Percentiles rank a stretch among this genome's conserved stretches.
Evolutionary conservation across 129 eudicot species (phyloP).

Genomic region (Escallonia rubra): DNA sequence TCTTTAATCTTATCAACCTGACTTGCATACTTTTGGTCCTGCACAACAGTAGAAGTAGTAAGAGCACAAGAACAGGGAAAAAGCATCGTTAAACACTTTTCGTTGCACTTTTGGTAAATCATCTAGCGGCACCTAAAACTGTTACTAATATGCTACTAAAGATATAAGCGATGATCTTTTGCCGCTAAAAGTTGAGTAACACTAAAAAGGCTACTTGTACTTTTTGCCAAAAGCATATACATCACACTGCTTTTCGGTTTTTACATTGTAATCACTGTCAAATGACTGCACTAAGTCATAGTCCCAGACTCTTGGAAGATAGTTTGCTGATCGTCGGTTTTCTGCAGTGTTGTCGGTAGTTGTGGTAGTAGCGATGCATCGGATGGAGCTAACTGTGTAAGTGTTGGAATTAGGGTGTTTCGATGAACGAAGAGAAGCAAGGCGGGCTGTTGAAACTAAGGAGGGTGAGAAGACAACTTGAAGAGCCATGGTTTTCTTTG

Average conservation of each 20-base stretch:
- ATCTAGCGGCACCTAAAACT: no score
- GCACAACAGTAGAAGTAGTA: not conserved
- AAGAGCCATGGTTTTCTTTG: not conserved
- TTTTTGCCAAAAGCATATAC: no score
- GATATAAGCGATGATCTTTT: no score
- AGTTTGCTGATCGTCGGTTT: not conserved
- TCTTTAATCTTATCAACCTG: not conserved
- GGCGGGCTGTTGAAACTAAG: not conserved
- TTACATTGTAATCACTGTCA: no score
- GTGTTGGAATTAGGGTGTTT: not conserved
- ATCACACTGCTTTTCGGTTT: no score
- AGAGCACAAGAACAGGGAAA: not conserved
- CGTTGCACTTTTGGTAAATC: no score
- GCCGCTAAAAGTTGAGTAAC: no score
- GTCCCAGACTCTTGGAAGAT: not conserved
- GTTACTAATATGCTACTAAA: no score
- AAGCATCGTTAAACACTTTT: no score
- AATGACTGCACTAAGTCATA: no score
- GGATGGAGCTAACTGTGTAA: not conserved
- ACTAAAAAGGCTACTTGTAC: no score
- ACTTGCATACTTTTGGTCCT: not conserved
- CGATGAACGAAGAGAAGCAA: not conserved
- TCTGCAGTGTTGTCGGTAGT: not conserved
- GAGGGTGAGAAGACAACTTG: not conserved
- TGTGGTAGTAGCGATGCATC: not conserved